phyloP scores from a whole-genome alignment of 176 grass and related monocot species.

The Hordeum marinum region DNA sequence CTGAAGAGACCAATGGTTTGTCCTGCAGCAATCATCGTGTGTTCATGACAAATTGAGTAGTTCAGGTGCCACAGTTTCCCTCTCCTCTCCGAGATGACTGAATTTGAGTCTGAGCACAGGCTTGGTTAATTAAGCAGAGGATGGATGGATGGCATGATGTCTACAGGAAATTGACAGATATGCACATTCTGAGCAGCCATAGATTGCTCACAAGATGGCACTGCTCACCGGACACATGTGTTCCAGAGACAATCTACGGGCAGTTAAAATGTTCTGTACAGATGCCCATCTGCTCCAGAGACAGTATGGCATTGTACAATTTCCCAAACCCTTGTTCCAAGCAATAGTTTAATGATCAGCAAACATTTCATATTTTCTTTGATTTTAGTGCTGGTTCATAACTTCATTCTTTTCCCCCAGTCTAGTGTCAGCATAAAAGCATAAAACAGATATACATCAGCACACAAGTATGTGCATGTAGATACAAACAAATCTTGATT shows the following conservation, averaged over 20 bases:
- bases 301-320: neutral
- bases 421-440: neutral
- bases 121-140: neutral
- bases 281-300: neutral
- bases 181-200: neutral
- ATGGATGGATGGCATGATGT: neutral
- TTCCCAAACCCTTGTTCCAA: neutral
- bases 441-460: neutral
- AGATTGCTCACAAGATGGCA: conserved; percentile 6
- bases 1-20: neutral
- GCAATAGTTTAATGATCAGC: neutral
- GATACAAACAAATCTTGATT: conserved; percentile 32
- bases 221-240: neutral
- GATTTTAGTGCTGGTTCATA: neutral
- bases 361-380: neutral
- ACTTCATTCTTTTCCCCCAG: neutral
- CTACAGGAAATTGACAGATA: neutral
- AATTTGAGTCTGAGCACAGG: neutral
- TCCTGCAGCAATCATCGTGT: conserved; percentile 3
- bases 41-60: neutral
- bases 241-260: neutral
- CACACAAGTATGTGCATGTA: neutral
- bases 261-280: conserved; percentile 29
- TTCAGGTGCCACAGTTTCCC: neutral
- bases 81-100: neutral